phyloP scores from a whole-genome alignment of 208 protist genomes.

The Endotrypanum monterogeii region DNA sequence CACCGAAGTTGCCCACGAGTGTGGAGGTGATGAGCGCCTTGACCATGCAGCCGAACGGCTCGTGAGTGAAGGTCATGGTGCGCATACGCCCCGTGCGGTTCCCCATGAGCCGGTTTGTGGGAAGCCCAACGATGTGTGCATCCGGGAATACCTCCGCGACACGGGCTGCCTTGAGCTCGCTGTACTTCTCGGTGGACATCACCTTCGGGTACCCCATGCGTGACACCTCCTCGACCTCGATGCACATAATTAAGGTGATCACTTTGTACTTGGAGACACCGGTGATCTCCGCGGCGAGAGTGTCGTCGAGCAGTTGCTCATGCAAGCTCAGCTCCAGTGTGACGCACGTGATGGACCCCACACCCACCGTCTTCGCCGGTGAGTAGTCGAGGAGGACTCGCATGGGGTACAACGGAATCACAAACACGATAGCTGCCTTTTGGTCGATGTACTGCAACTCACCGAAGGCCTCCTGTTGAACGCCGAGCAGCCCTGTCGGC shows the following conservation, averaged over 20 bases:
- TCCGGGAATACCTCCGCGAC: constrained; percentile 77
- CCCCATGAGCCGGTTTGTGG: constrained; percentile 68
- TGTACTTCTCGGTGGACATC: constrained; percentile 90
- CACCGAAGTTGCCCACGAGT: constrained; percentile 74
- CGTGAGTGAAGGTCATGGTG: constrained; percentile 84
- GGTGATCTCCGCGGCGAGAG: constrained; percentile 68
- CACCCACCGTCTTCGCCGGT: constrained; percentile 83
- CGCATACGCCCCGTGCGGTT: constrained; percentile 66
- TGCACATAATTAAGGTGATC: constrained; percentile 66
- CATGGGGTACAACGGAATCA: constrained; percentile 84
- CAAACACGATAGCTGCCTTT: constrained; percentile 78
- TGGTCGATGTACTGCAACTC: constrained; percentile 85
- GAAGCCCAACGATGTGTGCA: constrained; percentile 66
- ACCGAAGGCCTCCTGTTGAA: constrained; percentile 79
- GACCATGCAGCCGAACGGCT: constrained; percentile 65
- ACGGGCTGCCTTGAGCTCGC: constrained; percentile 77
- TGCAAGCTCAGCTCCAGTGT: constrained; percentile 83
- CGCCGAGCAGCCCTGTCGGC: constrained; percentile 48
- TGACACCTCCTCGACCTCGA: constrained; percentile 87
- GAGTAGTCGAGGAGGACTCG: constrained; percentile 83
- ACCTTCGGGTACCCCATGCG: constrained; percentile 87
- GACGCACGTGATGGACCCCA: constrained; percentile 90
- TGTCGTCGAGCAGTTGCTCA: constrained; percentile 81
- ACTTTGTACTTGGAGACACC: constrained; percentile 86
- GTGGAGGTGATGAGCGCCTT: constrained; percentile 82